Evolutionary conservation across 306 rosid species (phyloP).

Genomic region (Inga laurina): DNA sequence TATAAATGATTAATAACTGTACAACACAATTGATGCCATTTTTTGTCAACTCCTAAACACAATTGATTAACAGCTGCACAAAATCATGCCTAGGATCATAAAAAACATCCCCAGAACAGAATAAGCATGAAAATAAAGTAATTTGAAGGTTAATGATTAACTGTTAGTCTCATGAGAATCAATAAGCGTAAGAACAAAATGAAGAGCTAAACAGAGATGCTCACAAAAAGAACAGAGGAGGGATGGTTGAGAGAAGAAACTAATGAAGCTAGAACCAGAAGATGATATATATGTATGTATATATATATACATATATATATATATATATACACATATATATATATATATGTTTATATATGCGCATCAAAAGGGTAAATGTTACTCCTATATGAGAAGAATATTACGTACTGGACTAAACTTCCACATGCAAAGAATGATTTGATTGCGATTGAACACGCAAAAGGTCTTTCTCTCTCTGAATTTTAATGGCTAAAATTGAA

Average conservation of each 20-base stretch:
- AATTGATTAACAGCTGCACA: neutral
- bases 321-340: too few relatives aligned
- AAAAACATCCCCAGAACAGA: constrained; percentile 32
- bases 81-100: neutral
- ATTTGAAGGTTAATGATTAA: constrained; percentile 1
- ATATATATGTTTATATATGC: constrained; percentile 19
- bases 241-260: constrained; percentile 48
- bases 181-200: constrained; percentile 35
- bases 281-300: too few relatives aligned
- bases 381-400: neutral
- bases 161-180: constrained; percentile 41
- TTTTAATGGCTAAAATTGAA: constrained; percentile 25
- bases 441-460: constrained; percentile 46
- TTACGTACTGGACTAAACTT: neutral
- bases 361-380: neutral
- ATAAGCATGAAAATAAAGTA: constrained; percentile 30
- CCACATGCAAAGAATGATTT: constrained; percentile 48
- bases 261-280: constrained; percentile 54
- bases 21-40: neutral
- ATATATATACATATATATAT: too few relatives aligned
- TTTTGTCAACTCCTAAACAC: too few relatives aligned
- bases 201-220: constrained; percentile 32
- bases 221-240: constrained; percentile 39
- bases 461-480: neutral
- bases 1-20: neutral